Evolutionary conservation across 805 yeast species (phyloP), one percentile per base, ranked within the genome.

Genomic region (Candida alai): DNA sequence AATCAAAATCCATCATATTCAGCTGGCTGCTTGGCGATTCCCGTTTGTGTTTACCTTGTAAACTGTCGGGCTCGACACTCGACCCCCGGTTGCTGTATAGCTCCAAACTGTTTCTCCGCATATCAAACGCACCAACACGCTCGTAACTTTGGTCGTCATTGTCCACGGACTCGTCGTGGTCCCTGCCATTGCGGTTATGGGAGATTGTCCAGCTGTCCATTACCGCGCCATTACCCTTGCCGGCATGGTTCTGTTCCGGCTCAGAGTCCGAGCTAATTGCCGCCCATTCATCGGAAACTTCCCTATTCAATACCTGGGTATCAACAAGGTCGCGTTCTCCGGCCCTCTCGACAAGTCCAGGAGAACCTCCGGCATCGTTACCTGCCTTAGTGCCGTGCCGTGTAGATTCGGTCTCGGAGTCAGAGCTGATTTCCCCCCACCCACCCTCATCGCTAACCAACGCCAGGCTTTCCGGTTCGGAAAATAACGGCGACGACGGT

Each of bases 1-100:
- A 52, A 21, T 54, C 58, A 35, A 54, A 48, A 17, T 54, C 56
- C 41, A 51, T 40, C 20, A 37, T 33, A 3, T 36, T 33, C 22
- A 32, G 33, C 35, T 41, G 32, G n/a, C 20, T 19, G 14, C 19
- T 20, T 30, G 13, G 34, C 14, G 20, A 24, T 15, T 18, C 14
- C 27, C 22, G 15, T 13, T 19, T 16, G 9, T 9, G 9, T 6
- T 18, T 21, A 8, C 33, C 16, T 3, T 13, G 5, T 7, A 14
- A 10, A 9, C 5, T n/a, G 4, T 29, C 35, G 14, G 30, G 29
- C 10, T 29, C 38, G 11, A 18, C 15, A 21, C 36, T 35, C 9
- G 34, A 16, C 16, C 24, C 19, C 19, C 24, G 21, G 5, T 14
- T 24, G 19, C 24, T 12, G 12, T 37, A 37, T 28, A 32, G 19